Percentiles rank a stretch among this genome's conserved stretches.
Evolutionary conservation across 106 monocot species (phyloP).

Genomic region (Dioscorea alata): DNA sequence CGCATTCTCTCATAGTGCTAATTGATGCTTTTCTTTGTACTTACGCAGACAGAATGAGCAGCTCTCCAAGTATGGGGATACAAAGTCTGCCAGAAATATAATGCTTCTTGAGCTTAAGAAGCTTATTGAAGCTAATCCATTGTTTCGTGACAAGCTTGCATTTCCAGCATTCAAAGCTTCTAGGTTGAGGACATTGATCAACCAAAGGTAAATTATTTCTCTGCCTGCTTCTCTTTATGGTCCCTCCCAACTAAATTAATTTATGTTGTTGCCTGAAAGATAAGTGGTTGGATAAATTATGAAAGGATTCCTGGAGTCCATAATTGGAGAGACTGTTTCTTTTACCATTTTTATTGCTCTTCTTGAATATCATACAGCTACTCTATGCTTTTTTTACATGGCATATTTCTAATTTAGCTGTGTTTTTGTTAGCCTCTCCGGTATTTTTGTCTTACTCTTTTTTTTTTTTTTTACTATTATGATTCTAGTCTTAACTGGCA

Average conservation of each 20-base stretch:
- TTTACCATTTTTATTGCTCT: no score
- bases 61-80: constrained; percentile 30
- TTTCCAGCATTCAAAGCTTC: constrained; percentile 27
- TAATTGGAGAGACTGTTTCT: no score
- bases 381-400: neutral
- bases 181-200: constrained; percentile 20
- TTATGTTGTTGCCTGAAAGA: neutral
- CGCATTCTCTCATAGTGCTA: neutral
- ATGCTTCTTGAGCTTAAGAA: constrained; percentile 35
- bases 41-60: constrained; percentile 27
- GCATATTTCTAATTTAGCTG: no score
- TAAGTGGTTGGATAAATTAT: no score
- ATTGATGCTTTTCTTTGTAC: neutral
- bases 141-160: constrained; percentile 23
- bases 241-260: neutral
- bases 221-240: neutral
- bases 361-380: neutral
- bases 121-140: constrained; percentile 31
- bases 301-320: no score
- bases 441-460: neutral
- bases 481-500: constrained; percentile 7
- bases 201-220: constrained; percentile 22
- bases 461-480: neutral
- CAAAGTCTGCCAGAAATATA: constrained; percentile 25
- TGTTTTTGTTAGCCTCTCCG: neutral